These are phyloP conservation scores for Colletotrichum sp. DNA, from an alignment of 2,329 filamentous ascomycete genomes.

Conservation along the genomic window DNA sequence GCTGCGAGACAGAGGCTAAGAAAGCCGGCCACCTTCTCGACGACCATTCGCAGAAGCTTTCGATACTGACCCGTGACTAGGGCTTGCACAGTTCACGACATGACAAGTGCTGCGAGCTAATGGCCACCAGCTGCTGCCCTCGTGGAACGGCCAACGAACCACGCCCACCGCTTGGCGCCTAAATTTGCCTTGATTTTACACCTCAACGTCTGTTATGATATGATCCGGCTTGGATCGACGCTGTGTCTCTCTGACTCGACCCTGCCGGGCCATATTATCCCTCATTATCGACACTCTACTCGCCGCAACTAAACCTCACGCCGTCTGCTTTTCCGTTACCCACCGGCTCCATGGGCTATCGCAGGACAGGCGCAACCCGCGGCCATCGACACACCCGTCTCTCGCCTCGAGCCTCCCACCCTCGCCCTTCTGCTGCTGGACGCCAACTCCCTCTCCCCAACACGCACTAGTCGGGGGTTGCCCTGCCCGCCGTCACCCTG, in stretches of 20 bases:
- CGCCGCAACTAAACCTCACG: not conserved
- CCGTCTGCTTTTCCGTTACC: not conserved
- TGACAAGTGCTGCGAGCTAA: conserved; percentile 14
- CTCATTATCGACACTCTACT: not conserved
- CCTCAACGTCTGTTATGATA: not conserved
- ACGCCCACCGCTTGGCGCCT: not conserved
- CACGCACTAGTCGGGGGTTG: not conserved
- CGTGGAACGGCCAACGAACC: conserved; percentile 1
- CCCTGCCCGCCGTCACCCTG: conserved; percentile 1
- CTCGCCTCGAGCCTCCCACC: not conserved
- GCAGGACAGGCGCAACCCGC: not conserved
- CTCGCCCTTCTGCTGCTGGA: not conserved
- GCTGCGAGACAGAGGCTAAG: not conserved
- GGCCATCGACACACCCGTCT: not conserved
- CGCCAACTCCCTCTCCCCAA: not conserved
- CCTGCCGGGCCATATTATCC: not conserved
- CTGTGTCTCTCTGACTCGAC: not conserved
- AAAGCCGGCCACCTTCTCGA: not conserved
- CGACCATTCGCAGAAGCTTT: not conserved
- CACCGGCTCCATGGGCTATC: not conserved
- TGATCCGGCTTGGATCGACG: conserved; percentile 1
- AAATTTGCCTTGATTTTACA: not conserved
- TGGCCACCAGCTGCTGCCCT: not conserved
- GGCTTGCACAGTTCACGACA: conserved; percentile 10
- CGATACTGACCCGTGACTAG: conserved; percentile 3